phyloP scores from a whole-genome alignment of 1,284 basidiomycete genomes.

The Heterobasidion occidentale region DNA sequence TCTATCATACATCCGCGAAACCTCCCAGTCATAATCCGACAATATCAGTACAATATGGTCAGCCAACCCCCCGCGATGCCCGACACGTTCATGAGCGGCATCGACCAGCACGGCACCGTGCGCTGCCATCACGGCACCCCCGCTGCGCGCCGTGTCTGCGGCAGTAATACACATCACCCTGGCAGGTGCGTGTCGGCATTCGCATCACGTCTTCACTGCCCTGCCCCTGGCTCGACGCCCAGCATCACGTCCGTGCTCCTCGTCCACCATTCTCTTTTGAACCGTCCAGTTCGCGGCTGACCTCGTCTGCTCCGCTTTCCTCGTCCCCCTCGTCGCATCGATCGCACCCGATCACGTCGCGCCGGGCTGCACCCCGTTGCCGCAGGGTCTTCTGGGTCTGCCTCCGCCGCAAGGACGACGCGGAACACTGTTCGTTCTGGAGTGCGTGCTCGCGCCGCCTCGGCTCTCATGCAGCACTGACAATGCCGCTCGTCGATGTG shows the following conservation, averaged over 20 bases:
- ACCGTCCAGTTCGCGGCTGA: too few relatives aligned
- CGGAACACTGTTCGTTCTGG: background rate
- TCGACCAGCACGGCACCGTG: constrained; percentile 19
- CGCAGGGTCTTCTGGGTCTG: constrained; percentile 2
- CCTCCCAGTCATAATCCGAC: too few relatives aligned
- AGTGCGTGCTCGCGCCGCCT: background rate
- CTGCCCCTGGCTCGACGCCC: background rate
- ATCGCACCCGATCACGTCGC: too few relatives aligned
- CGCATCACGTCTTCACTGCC: background rate
- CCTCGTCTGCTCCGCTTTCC: too few relatives aligned
- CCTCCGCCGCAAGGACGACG: background rate
- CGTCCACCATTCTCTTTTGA: background rate
- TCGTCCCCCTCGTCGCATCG: too few relatives aligned
- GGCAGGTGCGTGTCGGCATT: constrained; percentile 18
- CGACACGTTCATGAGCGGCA: constrained; percentile 11
- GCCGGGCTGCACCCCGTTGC: too few relatives aligned
- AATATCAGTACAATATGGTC: background rate
- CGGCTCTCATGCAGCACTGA: too few relatives aligned
- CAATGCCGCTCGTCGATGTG: too few relatives aligned
- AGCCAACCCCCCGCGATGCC: background rate
- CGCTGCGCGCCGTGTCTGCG: constrained; percentile 19
- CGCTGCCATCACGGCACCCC: constrained; percentile 21
- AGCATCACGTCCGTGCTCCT: background rate
- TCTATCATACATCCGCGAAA: too few relatives aligned
- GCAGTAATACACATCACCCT: constrained; percentile 17